These are phyloP conservation scores for Urochloa ruziziensis DNA, from an alignment of 176 grass and related monocot genomes.

Conservation along the genomic window DNA sequence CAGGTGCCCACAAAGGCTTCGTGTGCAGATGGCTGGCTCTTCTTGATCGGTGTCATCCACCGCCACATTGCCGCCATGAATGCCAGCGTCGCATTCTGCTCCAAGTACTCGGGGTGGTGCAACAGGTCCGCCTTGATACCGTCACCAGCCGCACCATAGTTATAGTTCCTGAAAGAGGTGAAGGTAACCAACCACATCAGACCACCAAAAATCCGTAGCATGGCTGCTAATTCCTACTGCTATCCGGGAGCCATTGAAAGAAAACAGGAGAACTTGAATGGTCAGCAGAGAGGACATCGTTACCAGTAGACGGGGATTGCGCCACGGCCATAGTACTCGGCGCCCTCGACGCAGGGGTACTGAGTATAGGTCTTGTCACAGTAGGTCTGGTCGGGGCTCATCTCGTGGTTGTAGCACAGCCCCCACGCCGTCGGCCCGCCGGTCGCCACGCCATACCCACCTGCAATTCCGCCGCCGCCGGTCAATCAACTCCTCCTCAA, in stretches of 20 bases:
- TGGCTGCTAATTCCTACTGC: neutral
- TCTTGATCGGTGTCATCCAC: constrained; percentile 96
- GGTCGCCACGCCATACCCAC: constrained; percentile 73
- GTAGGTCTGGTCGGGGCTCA: constrained; percentile 65
- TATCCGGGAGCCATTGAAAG: neutral
- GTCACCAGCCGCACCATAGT: constrained; percentile 62
- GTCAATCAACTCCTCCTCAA: neutral
- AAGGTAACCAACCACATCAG: neutral
- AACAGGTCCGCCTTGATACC: constrained; percentile 65
- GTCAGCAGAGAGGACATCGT: neutral
- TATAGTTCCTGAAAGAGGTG: constrained; percentile 67
- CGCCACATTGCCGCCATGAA: constrained; percentile 86
- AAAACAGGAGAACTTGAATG: neutral
- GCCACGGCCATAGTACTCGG: constrained; percentile 85
- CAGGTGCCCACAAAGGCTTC: constrained; percentile 75
- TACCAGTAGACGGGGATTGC: constrained; percentile 83
- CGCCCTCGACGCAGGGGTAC: constrained; percentile 72
- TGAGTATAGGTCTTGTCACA: constrained; percentile 51
- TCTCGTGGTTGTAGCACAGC: constrained; percentile 84
- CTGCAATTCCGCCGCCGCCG: neutral
- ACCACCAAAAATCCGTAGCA: neutral
- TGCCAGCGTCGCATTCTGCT: constrained; percentile 86
- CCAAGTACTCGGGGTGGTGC: constrained; percentile 85
- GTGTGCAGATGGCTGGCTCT: constrained; percentile 84
- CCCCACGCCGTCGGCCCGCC: constrained; percentile 80